Evolutionary conservation across 1,284 basidiomycete species (phyloP), one percentile per base, ranked within the genome.

Genomic region (Leucoagaricus sp.): DNA sequence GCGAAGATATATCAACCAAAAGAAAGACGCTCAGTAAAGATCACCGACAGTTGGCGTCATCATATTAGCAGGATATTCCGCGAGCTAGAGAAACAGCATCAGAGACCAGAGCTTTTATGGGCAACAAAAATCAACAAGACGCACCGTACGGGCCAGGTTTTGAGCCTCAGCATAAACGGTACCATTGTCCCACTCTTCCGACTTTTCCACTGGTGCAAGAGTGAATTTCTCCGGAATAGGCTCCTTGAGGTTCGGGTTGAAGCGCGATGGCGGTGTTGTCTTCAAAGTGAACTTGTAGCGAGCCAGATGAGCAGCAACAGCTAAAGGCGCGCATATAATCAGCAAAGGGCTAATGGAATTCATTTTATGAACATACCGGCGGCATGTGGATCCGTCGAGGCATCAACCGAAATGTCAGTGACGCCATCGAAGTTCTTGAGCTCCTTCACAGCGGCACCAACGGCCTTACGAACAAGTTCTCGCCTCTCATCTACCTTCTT

Each of bases 11-110:
- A 15, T 31, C 36, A 3, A 15, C 15, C 26, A 25, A 19, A 19
- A 33, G 31, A 9, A n/a, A n/a, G n/a, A n/a, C n/a, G n/a, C n/a
- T n/a, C 8, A 3, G 15, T 28, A 33, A n/a, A 49, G 26, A 21
- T 25, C 45, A 66, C 75, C 41, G 64, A 85, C 86, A 26, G 88
- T 90, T 8, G 91, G 92, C 1, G 91, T 93, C 72, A 91, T 74
- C 68, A 91, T 83, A 69, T 96, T 95, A 8, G 86, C 91, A 34
- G 93, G 93, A 3, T 91, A 75, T 71, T 96, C 94, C 82, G 84
- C 87, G 50, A 95, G 79, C 84, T 91, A 13, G 67, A 12, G 36
- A 28, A 38, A 1, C 12, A 28, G 6, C 0, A 46, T 46, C 7
- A 46, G 1, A 28, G 3, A 13, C 17, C n/a, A 12, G 15, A 13